Percentiles rank a stretch among this genome's conserved stretches.
Conservation (phyloP, 305 asterid species). For the Plantago coronopus region DNA sequence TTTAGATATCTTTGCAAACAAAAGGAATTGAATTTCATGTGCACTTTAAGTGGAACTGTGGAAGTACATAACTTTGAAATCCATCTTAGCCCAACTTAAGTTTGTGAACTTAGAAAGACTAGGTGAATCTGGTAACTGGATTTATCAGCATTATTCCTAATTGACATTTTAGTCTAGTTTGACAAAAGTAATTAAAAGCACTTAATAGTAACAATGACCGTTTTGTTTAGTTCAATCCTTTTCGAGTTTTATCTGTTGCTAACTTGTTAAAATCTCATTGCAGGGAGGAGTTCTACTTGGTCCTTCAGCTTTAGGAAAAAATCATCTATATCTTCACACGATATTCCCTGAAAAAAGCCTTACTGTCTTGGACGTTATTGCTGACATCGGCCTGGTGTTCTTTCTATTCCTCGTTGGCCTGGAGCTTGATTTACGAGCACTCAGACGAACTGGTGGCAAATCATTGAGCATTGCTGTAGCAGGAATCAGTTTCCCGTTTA, state of each 20-base stretch:
- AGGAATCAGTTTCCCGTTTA: slow-evolving; percentile 71
- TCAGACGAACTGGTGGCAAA: slow-evolving; percentile 63
- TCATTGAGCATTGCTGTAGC: slow-evolving; percentile 71
- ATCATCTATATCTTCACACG: slow-evolving; percentile 36
- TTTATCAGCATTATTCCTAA: too few relatives aligned
- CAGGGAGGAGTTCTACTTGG: slow-evolving; percentile 94
- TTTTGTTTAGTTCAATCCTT: too few relatives aligned
- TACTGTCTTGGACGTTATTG: slow-evolving; percentile 77
- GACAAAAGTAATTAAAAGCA: too few relatives aligned
- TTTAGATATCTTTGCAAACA: too few relatives aligned
- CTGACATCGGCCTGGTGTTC: slow-evolving; percentile 83
- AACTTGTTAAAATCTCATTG: slow-evolving; percentile 10
- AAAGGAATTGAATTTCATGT: too few relatives aligned
- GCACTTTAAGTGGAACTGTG: too few relatives aligned
- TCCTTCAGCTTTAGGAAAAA: slow-evolving; percentile 87
- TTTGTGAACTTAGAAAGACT: too few relatives aligned
- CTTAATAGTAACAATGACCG: too few relatives aligned
- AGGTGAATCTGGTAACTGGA: too few relatives aligned
- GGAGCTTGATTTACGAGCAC: slow-evolving; percentile 63
- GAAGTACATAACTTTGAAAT: too few relatives aligned
- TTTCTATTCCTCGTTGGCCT: slow-evolving; percentile 83
- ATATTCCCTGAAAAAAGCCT: slow-evolving; percentile 68
- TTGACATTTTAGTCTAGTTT: too few relatives aligned
- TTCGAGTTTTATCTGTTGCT: not conserved
- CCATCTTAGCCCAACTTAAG: too few relatives aligned